Conservation (phyloP, 768 basidiomycete species). For the Suillus weaverae region DNA sequence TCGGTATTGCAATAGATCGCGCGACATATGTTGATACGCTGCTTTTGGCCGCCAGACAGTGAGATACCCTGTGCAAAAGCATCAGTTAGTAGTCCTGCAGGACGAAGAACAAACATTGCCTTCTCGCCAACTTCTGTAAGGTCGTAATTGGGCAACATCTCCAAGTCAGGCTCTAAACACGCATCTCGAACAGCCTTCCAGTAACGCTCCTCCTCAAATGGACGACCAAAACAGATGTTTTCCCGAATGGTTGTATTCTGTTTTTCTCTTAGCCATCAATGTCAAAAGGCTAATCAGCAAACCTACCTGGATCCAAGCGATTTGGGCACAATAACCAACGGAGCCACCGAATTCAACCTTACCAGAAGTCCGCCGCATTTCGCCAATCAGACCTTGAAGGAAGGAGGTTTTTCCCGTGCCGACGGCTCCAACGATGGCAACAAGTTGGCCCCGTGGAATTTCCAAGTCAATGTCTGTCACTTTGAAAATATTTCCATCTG, state of each 20-base stretch:
- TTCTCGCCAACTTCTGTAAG: constrained; percentile 84
- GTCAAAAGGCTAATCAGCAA: background rate
- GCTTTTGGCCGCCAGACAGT: constrained; percentile 79
- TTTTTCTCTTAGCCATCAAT: background rate
- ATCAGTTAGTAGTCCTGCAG: constrained; percentile 2
- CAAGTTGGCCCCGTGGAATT: constrained; percentile 75
- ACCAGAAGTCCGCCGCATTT: constrained; percentile 76
- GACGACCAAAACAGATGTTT: constrained; percentile 85
- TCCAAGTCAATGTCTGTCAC: constrained; percentile 61
- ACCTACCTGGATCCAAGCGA: constrained; percentile 83
- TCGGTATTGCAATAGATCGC: constrained; percentile 85
- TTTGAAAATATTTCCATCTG: constrained; percentile 54
- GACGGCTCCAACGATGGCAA: constrained; percentile 81
- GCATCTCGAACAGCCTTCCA: constrained; percentile 79
- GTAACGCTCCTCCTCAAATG: constrained; percentile 79
- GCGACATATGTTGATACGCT: constrained; percentile 83
- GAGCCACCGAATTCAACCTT: constrained; percentile 71
- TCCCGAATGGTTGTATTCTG: constrained; percentile 85
- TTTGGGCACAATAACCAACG: constrained; percentile 83
- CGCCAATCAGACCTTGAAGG: constrained; percentile 74
- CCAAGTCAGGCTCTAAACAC: constrained; percentile 78
- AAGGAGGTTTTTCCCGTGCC: constrained; percentile 59
- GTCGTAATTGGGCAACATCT: constrained; percentile 75
- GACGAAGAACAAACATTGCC: constrained; percentile 22
- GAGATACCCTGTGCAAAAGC: constrained; percentile 65